Conservation (phyloP, 148 eudicot species). For the Cornus controversa region DNA sequence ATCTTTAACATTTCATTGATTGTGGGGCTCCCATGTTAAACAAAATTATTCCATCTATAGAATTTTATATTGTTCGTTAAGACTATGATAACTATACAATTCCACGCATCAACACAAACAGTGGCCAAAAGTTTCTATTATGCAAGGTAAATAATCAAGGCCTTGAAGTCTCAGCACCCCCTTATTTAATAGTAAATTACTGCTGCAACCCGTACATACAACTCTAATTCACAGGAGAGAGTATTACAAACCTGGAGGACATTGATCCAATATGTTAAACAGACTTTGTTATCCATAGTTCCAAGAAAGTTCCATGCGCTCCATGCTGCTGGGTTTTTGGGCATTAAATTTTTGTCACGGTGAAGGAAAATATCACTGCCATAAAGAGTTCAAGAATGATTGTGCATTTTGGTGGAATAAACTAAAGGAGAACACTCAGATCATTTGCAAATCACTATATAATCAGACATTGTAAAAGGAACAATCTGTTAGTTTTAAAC, state of each 20-base stretch:
- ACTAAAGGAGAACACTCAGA: not conserved
- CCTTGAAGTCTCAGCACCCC: not conserved
- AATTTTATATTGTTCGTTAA: not conserved
- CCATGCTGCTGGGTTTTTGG: slow-evolving; percentile 88
- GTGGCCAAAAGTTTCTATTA: not conserved
- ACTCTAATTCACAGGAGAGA: not conserved
- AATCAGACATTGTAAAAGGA: not conserved
- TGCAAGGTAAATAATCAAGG: not conserved
- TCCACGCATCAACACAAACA: no score
- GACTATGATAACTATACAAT: not conserved
- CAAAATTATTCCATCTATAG: no score
- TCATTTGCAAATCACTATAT: not conserved
- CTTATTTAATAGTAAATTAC: not conserved
- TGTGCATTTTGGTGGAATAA: slow-evolving; percentile 15
- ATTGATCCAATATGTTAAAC: slow-evolving; percentile 95
- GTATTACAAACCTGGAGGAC: slow-evolving; percentile 69
- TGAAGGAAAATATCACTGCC: slow-evolving; percentile 94
- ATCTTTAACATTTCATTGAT: not conserved
- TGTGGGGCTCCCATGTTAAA: not conserved
- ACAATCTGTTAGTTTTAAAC: not conserved
- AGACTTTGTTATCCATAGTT: slow-evolving; percentile 56
- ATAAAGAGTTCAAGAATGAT: slow-evolving; percentile 30
- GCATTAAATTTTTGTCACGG: slow-evolving; percentile 77
- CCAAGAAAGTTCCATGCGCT: slow-evolving; percentile 97
- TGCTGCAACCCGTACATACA: not conserved